Percentiles rank a stretch among this genome's conserved stretches.
phyloP scores from a whole-genome alignment of 139 green algal species.

The Chlamydomonas sp. region DNA sequence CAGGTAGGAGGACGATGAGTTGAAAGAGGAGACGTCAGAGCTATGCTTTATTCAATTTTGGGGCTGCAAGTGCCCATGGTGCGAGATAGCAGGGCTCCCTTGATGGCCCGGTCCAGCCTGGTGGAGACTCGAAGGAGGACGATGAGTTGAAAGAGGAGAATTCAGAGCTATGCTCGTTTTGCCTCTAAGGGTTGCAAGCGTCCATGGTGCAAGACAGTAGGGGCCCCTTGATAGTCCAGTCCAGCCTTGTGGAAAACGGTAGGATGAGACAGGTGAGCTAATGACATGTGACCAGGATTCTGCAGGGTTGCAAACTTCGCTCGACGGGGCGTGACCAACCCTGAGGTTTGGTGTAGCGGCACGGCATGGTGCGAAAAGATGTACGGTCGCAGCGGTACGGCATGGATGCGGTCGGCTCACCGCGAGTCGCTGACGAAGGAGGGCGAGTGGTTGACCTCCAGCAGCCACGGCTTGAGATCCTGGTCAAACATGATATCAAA shows the following conservation, averaged over 20 bases:
- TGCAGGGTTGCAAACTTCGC: too few relatives aligned
- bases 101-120: slow-evolving; percentile 15
- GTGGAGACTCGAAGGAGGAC: not conserved
- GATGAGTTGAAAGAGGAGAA: not conserved
- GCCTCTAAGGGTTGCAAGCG: too few relatives aligned
- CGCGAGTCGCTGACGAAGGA: slow-evolving; percentile 71
- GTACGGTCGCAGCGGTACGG: not conserved
- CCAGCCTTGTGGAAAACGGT: not conserved
- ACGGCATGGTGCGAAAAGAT: not conserved
- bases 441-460: slow-evolving; percentile 88
- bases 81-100: slow-evolving; percentile 24
- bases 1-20: not conserved
- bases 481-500: slow-evolving; percentile 78
- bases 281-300: too few relatives aligned
- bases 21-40: not conserved
- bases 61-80: too few relatives aligned
- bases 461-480: slow-evolving; percentile 73
- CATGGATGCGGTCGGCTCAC: slow-evolving; percentile 52
- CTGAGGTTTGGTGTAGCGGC: too few relatives aligned
- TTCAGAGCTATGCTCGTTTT: not conserved
- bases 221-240: slow-evolving; percentile 23
- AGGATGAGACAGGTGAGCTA: not conserved
- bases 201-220: slow-evolving; percentile 1
- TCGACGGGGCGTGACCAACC: too few relatives aligned
- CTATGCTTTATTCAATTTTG: too few relatives aligned